Evolutionary conservation across 352 stramenopile species (phyloP).

Genomic region (Phytophthora megakarya): DNA sequence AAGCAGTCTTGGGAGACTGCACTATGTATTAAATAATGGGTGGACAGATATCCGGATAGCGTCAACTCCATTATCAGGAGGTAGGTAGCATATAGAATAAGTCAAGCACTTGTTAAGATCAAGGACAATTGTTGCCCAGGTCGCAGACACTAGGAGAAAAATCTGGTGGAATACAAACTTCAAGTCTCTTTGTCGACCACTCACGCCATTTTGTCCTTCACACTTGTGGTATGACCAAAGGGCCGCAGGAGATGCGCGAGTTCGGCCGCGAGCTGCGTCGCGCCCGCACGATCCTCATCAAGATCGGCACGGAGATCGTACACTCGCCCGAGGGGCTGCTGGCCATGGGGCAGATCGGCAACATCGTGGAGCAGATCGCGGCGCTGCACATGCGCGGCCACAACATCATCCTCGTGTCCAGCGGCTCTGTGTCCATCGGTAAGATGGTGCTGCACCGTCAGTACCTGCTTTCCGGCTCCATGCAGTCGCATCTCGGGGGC

Average conservation of each 20-base stretch:
- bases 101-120: no score
- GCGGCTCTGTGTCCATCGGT: constrained; percentile 78
- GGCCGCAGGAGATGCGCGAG: constrained; percentile 20
- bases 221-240: constrained; percentile 3
- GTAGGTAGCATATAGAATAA: no score
- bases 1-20: background rate
- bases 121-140: background rate
- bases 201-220: background rate
- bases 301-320: constrained; percentile 88
- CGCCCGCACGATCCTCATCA: constrained; percentile 79
- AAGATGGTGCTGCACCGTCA: constrained; percentile 83
- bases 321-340: constrained; percentile 77
- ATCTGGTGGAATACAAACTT: constrained; percentile 7
- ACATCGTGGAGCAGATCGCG: constrained; percentile 87
- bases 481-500: constrained; percentile 80
- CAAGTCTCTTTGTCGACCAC: constrained; percentile 8
- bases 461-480: constrained; percentile 82
- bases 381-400: constrained; percentile 82
- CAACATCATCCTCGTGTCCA: constrained; percentile 85
- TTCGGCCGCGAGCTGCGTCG: constrained; percentile 54
- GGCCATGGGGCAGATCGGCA: constrained; percentile 85
- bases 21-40: no score
- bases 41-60: no score
- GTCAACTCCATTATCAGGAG: no score
- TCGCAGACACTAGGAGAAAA: background rate